Conservation (phyloP, 2,329 filamentous ascomycete species). For the Aspergillus transmontanensis region DNA sequence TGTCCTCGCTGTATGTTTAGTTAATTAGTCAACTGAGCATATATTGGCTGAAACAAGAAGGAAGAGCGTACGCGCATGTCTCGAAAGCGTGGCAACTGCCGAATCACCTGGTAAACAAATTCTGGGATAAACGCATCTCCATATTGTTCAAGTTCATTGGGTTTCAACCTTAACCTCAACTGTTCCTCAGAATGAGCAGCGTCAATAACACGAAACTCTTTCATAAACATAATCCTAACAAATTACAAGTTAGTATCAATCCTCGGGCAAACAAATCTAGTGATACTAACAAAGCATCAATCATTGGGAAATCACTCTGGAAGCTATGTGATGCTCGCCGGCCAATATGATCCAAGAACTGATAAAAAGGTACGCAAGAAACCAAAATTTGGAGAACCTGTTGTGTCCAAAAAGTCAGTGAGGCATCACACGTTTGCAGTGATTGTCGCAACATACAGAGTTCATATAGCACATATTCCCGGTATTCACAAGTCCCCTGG, state of each 20-base stretch:
- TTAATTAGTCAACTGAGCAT: neutral
- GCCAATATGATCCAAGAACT: constrained; percentile 85
- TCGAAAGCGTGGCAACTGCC: constrained; percentile 81
- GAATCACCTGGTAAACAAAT: constrained; percentile 92
- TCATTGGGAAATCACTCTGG: constrained; percentile 89
- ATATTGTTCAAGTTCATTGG: constrained; percentile 82
- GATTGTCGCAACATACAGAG: constrained; percentile 66
- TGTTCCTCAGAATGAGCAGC: constrained; percentile 74
- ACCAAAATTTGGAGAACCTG: constrained; percentile 94
- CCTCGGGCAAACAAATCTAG: neutral
- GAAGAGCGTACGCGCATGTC: constrained; percentile 75
- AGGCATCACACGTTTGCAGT: constrained; percentile 18
- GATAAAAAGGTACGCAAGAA: constrained; percentile 91
- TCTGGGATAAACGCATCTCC: constrained; percentile 91
- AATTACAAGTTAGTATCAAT: constrained; percentile 15
- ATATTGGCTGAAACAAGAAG: neutral
- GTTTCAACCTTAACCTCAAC: constrained; percentile 73
- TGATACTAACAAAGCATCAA: constrained; percentile 84
- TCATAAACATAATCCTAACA: constrained; percentile 87
- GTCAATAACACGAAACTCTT: constrained; percentile 84
- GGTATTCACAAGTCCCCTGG: constrained; percentile 90
- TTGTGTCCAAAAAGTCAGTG: constrained; percentile 32
- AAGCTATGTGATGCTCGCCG: constrained; percentile 85
- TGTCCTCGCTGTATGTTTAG: constrained; percentile 69
- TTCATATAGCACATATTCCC: constrained; percentile 99